A percentile compares a stretch with the other conserved stretches of the same genome.
These are phyloP conservation scores for Venturia effusa DNA, from an alignment of 2,329 filamentous ascomycete species.

Conservation along the genomic window DNA sequence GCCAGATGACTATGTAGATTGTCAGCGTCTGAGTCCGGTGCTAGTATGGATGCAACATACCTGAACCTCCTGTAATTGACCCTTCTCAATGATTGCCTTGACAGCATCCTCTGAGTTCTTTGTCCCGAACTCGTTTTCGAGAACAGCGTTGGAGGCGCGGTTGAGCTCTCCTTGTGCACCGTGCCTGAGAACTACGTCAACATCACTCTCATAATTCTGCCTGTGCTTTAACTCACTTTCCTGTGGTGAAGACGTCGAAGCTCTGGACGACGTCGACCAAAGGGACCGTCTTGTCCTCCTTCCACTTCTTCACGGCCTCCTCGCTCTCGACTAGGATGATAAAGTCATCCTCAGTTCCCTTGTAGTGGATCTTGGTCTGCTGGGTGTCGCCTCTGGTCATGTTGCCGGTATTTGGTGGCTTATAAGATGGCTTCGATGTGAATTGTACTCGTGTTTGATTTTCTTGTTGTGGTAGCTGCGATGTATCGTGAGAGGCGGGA, in stretches of 20 bases:
- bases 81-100: conserved; percentile 68
- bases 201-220: background rate
- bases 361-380: conserved; percentile 74
- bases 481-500: background rate
- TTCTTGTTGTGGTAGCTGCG: background rate
- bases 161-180: conserved; percentile 57
- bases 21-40: background rate
- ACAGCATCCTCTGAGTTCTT: conserved; percentile 69
- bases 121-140: conserved; percentile 85
- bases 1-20: background rate
- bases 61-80: conserved; percentile 51
- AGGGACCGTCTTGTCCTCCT: conserved; percentile 64
- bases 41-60: conserved; percentile 24
- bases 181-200: conserved; percentile 46
- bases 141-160: conserved; percentile 41
- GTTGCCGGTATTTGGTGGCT: conserved; percentile 12
- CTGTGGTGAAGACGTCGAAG: conserved; percentile 83
- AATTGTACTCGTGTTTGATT: background rate
- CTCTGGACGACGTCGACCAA: conserved; percentile 75
- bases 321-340: conserved; percentile 53
- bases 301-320: conserved; percentile 68
- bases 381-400: conserved; percentile 40
- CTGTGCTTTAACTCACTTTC: conserved; percentile 54
- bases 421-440: background rate
- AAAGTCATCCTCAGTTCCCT: conserved; percentile 62